These are phyloP conservation scores for Aspergillus bombycis DNA, from an alignment of 2,329 filamentous ascomycete genomes.

Conservation along the genomic window DNA sequence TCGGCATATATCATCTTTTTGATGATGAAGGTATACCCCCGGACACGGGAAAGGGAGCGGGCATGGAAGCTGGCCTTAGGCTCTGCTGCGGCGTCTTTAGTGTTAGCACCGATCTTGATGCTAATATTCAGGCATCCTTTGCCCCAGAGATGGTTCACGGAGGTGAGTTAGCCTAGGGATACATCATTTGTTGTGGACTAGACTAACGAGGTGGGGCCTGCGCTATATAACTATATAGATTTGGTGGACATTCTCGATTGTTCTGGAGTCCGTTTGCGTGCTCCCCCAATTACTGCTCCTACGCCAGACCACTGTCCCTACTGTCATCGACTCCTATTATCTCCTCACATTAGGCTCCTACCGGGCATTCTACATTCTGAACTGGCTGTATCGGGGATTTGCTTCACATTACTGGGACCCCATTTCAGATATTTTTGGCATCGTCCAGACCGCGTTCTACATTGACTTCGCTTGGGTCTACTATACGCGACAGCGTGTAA, in stretches of 20 bases:
- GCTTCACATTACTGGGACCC: constrained; percentile 65
- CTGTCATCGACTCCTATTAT: constrained; percentile 96
- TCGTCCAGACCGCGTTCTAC: constrained; percentile 88
- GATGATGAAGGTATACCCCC: constrained; percentile 84
- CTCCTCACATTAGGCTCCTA: constrained; percentile 85
- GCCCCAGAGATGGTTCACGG: constrained; percentile 36
- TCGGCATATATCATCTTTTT: constrained; percentile 84
- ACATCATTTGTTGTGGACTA: neutral
- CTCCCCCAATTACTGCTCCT: constrained; percentile 89
- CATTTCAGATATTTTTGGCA: constrained; percentile 80
- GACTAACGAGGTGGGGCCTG: neutral
- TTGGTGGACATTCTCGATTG: constrained; percentile 84
- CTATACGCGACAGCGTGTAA: constrained; percentile 88
- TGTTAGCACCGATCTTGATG: constrained; percentile 73
- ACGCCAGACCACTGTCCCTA: constrained; percentile 92
- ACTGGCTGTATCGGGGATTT: constrained; percentile 79
- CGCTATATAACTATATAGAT: constrained; percentile 62
- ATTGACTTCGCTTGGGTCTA: constrained; percentile 97
- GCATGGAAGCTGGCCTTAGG: constrained; percentile 88
- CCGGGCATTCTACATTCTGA: constrained; percentile 84
- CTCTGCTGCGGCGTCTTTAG: constrained; percentile 66
- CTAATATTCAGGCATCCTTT: constrained; percentile 62
- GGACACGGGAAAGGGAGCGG: constrained; percentile 86
- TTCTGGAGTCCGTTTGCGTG: constrained; percentile 88
- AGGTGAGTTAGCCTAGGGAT: constrained; percentile 35